phyloP scores from a whole-genome alignment of 1,284 basidiomycete genomes.

The Malassezia pachydermatis region DNA sequence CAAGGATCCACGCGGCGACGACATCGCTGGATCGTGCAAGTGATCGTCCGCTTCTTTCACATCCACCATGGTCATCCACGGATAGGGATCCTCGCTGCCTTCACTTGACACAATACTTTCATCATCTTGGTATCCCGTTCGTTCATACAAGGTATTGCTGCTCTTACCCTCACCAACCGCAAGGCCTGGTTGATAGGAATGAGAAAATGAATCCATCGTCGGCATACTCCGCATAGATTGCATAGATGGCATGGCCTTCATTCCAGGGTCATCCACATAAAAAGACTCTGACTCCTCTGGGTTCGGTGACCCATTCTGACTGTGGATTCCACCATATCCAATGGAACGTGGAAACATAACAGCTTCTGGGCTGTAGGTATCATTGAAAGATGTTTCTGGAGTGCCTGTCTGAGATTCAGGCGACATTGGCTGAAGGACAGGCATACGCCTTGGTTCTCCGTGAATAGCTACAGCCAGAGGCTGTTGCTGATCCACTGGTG shows the following conservation, averaged over 20 bases:
- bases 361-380: too few species aligned
- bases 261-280: too few species aligned
- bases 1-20: background rate
- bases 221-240: background rate
- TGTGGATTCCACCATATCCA: too few species aligned
- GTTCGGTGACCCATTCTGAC: too few species aligned
- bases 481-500: too few species aligned
- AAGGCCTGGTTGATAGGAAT: too few species aligned
- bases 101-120: constrained; percentile 3
- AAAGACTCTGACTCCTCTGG: too few species aligned
- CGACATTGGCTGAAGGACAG: background rate
- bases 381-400: background rate
- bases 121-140: background rate
- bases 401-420: background rate
- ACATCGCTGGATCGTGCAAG: constrained; percentile 18
- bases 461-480: background rate
- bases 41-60: constrained; percentile 32
- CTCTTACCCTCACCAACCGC: background rate
- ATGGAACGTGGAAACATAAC: too few species aligned
- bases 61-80: constrained; percentile 22
- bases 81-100: constrained; percentile 2
- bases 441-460: background rate
- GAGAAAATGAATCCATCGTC: background rate
- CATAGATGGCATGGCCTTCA: background rate
- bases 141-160: background rate